Conservation (phyloP, 2,329 filamentous ascomycete genomes). For the Fusarium illudens region DNA sequence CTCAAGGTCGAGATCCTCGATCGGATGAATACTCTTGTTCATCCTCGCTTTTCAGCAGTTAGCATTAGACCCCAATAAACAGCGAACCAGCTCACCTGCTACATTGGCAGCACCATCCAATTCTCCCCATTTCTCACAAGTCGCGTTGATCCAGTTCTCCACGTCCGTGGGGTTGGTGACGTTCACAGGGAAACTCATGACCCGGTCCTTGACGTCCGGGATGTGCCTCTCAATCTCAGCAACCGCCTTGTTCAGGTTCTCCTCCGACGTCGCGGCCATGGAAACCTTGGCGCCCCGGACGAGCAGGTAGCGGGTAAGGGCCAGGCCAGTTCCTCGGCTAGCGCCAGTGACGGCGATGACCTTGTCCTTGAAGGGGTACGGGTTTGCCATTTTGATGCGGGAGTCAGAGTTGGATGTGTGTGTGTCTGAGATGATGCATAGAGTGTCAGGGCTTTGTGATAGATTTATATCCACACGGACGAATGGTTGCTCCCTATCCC, state of each 20-base stretch:
- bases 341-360: constrained; percentile 71
- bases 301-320: constrained; percentile 60
- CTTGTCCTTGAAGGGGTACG: constrained; percentile 51
- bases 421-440: background rate
- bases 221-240: constrained; percentile 37
- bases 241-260: constrained; percentile 40
- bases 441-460: background rate
- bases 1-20: constrained; percentile 36
- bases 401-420: background rate
- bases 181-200: constrained; percentile 42
- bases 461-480: constrained; percentile 19
- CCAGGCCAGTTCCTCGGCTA: constrained; percentile 65
- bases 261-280: constrained; percentile 41
- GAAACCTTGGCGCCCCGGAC: constrained; percentile 47
- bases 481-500: background rate
- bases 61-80: background rate
- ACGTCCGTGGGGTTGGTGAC: constrained; percentile 46
- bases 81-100: constrained; percentile 40
- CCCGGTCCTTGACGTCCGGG: constrained; percentile 32
- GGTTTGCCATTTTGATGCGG: constrained; percentile 33
- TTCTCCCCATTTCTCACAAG: constrained; percentile 45
- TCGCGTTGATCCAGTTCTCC: constrained; percentile 46
- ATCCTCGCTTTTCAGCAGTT: constrained; percentile 28
- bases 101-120: constrained; percentile 50
- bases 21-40: constrained; percentile 39